Conservation (phyloP, 306 rosid genomes). For the Cucurbita maxima region DNA sequence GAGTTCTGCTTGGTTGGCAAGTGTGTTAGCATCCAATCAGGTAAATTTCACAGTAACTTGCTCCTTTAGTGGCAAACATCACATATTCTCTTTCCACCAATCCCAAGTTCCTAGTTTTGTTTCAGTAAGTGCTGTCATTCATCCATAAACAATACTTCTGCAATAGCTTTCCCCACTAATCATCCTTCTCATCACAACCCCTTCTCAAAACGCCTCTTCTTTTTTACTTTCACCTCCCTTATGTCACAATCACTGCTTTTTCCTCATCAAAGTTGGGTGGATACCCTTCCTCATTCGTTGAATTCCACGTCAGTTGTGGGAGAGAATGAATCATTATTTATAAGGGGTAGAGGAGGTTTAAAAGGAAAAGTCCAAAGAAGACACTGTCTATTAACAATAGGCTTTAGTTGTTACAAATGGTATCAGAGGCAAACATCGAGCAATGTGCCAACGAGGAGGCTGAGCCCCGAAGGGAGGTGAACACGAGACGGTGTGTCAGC, state of each 20-base stretch:
- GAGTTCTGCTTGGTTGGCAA: background rate
- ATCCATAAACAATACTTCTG: constrained; percentile 2
- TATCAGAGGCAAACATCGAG: too few species aligned
- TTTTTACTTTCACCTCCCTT: background rate
- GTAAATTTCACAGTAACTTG: background rate
- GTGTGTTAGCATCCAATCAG: background rate
- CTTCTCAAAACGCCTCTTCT: background rate
- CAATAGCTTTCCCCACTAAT: background rate
- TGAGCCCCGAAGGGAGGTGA: too few species aligned
- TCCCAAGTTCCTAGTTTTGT: constrained; percentile 1
- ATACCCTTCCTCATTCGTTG: background rate
- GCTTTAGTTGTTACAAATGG: too few species aligned
- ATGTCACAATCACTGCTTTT: background rate
- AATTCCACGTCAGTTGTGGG: background rate
- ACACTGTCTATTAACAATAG: too few species aligned
- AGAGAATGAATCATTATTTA: too few species aligned
- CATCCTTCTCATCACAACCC: background rate
- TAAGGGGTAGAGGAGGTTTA: too few species aligned
- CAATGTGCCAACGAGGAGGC: too few species aligned
- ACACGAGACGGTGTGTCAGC: too few species aligned
- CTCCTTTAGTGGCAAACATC: constrained; percentile 4
- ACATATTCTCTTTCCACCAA: constrained; percentile 3
- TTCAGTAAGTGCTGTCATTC: background rate
- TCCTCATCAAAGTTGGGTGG: background rate
- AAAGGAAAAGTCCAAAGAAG: too few species aligned